A percentile compares a stretch with the other conserved stretches of the same genome.
These are phyloP conservation scores for Holtermanniella nyarrowii DNA, from an alignment of 768 basidiomycete genomes.

Conservation along the genomic window DNA sequence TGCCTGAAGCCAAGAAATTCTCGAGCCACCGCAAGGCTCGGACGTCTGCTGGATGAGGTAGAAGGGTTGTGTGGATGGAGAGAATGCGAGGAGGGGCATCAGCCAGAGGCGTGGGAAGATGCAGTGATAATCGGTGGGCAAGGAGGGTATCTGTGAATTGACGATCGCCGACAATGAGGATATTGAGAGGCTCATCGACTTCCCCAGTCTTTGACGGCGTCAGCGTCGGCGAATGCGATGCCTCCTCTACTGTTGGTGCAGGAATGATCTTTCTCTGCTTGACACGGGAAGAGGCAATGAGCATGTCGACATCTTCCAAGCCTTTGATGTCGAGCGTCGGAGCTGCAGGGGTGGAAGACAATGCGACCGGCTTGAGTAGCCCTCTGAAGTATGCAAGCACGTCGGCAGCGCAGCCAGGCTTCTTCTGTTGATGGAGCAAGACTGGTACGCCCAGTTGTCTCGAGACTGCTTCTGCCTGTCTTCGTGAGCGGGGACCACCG, in stretches of 20 bases:
- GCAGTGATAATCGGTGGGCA: slow-evolving; percentile 51
- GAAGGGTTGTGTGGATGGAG: not conserved
- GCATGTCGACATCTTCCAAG: not conserved
- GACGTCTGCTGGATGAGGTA: not conserved
- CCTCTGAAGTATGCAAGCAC: slow-evolving; percentile 60
- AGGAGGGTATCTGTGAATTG: slow-evolving; percentile 84
- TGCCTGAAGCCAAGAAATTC: not conserved
- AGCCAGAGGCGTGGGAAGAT: slow-evolving; percentile 1
- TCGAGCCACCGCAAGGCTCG: not conserved
- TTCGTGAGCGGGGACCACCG: not conserved
- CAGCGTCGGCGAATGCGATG: no score
- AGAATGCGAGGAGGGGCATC: not conserved
- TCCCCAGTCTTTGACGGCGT: slow-evolving; percentile 8
- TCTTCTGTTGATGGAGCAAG: slow-evolving; percentile 61
- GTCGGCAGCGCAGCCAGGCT: slow-evolving; percentile 70
- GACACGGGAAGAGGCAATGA: not conserved
- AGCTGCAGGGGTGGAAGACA: not conserved
- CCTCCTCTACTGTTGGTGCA: not conserved
- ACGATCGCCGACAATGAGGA: slow-evolving; percentile 82
- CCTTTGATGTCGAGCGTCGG: not conserved
- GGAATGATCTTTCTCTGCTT: no score
- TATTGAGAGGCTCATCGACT: slow-evolving; percentile 44
- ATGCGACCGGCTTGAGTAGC: slow-evolving; percentile 45
- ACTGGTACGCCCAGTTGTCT: slow-evolving; percentile 70
- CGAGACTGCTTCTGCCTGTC: slow-evolving; percentile 75